Percentiles rank a stretch among this genome's conserved stretches.
Conservation (phyloP, 768 basidiomycete species). For the Coprinellus micaceus region DNA sequence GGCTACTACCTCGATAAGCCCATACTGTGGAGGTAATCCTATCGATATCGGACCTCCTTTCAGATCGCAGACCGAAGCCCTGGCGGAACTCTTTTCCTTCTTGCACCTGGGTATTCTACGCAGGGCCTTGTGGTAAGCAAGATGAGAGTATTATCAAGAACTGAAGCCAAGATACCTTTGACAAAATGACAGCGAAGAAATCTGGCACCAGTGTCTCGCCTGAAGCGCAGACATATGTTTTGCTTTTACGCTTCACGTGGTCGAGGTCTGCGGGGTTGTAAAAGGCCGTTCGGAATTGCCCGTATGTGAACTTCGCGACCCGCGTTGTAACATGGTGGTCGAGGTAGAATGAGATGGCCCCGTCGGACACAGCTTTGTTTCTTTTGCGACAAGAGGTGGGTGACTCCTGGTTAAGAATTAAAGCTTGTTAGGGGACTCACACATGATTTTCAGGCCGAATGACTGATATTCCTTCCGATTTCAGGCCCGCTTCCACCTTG, state of each 20-base stretch:
- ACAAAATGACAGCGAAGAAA: constrained; percentile 42
- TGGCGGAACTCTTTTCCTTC: constrained; percentile 40
- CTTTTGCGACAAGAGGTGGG: constrained; percentile 11
- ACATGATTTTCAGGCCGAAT: constrained; percentile 45
- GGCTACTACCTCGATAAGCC: constrained; percentile 18
- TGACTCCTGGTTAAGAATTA: neutral
- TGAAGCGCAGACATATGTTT: constrained; percentile 32
- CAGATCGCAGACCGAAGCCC: constrained; percentile 6
- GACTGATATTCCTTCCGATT: constrained; percentile 29
- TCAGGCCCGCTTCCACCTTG: constrained; percentile 33
- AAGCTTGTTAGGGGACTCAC: constrained; percentile 22
- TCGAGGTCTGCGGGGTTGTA: constrained; percentile 35
- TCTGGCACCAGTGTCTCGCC: constrained; percentile 38
- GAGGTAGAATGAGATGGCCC: constrained; percentile 40
- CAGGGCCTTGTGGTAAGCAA: neutral
- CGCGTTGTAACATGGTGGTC: constrained; percentile 49
- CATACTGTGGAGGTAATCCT: constrained; percentile 13
- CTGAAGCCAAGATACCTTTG: constrained; percentile 29
- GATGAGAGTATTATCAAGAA: neutral
- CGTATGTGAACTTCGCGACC: constrained; percentile 47
- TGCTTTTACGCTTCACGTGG: constrained; percentile 32
- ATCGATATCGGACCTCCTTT: constrained; percentile 11
- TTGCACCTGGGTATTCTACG: constrained; percentile 41
- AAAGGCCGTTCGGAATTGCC: constrained; percentile 35
- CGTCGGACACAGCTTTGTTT: constrained; percentile 52